Evolutionary conservation across 2,329 filamentous ascomycete species (phyloP), one percentile per base, ranked within the genome.

Genomic region (Dichotomopilus funicola): DNA sequence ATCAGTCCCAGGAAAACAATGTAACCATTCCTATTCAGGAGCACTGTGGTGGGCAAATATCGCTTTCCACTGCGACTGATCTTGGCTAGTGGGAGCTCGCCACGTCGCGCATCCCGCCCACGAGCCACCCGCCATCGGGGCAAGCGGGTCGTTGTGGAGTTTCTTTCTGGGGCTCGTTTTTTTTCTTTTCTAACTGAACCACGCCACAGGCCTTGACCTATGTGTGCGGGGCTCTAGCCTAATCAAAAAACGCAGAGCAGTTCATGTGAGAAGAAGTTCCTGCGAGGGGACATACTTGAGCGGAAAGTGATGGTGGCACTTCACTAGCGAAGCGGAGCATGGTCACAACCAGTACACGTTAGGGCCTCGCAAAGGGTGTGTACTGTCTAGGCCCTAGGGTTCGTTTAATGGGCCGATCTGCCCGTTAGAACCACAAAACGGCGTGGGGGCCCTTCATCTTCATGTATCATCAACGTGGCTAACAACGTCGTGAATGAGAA

Each of bases 191-290:
- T 27, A 27, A 27, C 49, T 47, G 41, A 56, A 52, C 54, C 52
- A 52, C 44, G 47, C 42, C 45, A 43, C 31, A 42, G 41, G 43
- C 44, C 37, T 7, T n/a, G 10, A 8, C 5, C 44, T 9, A 47
- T 47, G 48, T 43, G 55, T 33, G 59, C 50, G 58, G 58, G 54
- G 44, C 33, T 34, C 6, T 12, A 34, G 40, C 43, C 19, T 49
- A 33, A 40, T 41, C 45, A 52, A 56, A 53, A 41, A n/a, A 13
- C 8, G 54, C 56, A 55, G 56, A 48, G 46, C 40, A 60, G 54
- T 62, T 64, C 62, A 65, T 64, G 62, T 63, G 59, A 65, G 62
- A 61, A 38, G 7, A 49, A 38, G 40, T 46, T 61, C 55, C 61
- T 64, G 63, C 62, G 56, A 54, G 57, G 51, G 8, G 55, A 48